Percentiles rank a stretch among this genome's conserved stretches.
phyloP scores from a whole-genome alignment of 805 yeast genomes.

The Clavispora fructus region DNA sequence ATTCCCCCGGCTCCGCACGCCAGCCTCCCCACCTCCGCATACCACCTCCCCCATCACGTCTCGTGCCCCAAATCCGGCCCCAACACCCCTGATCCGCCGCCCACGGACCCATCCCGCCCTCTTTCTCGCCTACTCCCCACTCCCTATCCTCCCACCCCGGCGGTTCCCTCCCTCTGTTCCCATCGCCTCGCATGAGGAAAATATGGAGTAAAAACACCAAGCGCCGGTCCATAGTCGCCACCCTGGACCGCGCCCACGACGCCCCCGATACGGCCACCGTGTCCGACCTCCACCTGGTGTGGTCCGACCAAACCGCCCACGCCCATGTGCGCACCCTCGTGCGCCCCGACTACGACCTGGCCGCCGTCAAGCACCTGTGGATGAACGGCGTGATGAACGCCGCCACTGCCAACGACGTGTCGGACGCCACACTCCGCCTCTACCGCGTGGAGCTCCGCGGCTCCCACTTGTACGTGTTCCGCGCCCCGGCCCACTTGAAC shows the following conservation, averaged over 20 bases:
- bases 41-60: not conserved
- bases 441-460: conserved; percentile 48
- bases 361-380: conserved; percentile 31
- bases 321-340: conserved; percentile 17
- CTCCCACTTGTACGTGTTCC: conserved; percentile 53
- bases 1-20: not conserved
- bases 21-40: not conserved
- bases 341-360: conserved; percentile 28
- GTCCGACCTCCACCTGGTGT: not conserved
- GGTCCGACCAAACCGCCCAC: not conserved
- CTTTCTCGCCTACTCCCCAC: no score
- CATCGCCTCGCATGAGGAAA: conserved; percentile 8
- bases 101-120: no score
- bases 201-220: conserved; percentile 15
- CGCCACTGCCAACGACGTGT: conserved; percentile 24
- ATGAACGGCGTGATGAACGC: conserved; percentile 32
- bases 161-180: not conserved
- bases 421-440: conserved; percentile 13
- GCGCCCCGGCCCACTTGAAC: conserved; percentile 14
- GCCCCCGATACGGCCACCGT: not conserved
- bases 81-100: not conserved
- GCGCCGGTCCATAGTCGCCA: conserved; percentile 12
- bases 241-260: conserved; percentile 3
- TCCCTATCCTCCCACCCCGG: not conserved
- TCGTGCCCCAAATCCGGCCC: not conserved